These are phyloP conservation scores for Saitozyma sp. DNA, from an alignment of 768 basidiomycete genomes.

Conservation along the genomic window DNA sequence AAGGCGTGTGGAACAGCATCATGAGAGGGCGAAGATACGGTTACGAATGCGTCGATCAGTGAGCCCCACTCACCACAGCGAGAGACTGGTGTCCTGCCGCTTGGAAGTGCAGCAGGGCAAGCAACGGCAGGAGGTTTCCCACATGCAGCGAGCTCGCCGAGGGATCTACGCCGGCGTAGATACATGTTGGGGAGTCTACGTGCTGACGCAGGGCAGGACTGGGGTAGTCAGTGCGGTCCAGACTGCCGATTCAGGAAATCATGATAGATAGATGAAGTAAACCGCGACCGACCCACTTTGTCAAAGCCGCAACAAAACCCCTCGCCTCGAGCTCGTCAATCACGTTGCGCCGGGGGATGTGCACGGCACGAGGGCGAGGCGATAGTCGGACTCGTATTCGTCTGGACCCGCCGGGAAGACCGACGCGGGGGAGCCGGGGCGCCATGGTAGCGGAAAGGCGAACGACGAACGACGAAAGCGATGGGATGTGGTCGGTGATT, in stretches of 20 bases:
- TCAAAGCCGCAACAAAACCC: conserved; percentile 49
- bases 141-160: conserved; percentile 87
- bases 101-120: conserved; percentile 84
- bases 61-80: conserved; percentile 67
- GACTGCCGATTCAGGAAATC: too few species aligned
- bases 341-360: conserved; percentile 13
- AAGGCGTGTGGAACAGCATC: conserved; percentile 1
- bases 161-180: conserved; percentile 91
- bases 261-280: neutral
- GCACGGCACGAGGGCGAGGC: too few species aligned
- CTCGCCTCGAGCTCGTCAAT: conserved; percentile 42
- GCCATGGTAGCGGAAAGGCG: too few species aligned
- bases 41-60: neutral
- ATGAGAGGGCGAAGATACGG: neutral
- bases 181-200: conserved; percentile 52
- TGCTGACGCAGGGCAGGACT: conserved; percentile 40
- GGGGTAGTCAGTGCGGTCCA: neutral
- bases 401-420: too few species aligned
- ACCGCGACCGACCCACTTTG: conserved; percentile 33
- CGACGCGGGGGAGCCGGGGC: too few species aligned
- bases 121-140: conserved; percentile 86
- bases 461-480: too few species aligned
- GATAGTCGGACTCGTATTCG: too few species aligned
- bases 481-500: too few species aligned
- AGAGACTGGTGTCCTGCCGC: conserved; percentile 78